Evolutionary conservation across 768 basidiomycete genomes (phyloP).

Genomic region (Amanita pseudoporphyria): DNA sequence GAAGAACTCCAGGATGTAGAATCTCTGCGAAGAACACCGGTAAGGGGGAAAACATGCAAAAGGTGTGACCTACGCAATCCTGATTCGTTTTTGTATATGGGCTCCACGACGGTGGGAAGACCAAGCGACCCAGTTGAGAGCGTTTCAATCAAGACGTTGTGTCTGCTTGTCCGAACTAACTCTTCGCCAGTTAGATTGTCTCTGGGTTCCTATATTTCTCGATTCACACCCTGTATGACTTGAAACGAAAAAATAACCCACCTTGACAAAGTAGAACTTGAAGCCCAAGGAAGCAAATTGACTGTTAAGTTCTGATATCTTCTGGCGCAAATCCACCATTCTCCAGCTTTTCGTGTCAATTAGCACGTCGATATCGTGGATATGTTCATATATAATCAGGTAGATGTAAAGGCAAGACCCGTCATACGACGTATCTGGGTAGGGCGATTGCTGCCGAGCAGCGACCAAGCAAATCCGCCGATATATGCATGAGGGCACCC

Average conservation of each 20-base stretch:
- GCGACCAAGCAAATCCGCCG: conserved; percentile 21
- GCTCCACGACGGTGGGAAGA: conserved; percentile 12
- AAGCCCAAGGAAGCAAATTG: conserved; percentile 17
- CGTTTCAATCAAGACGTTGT: conserved; percentile 18
- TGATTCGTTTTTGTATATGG: conserved; percentile 7
- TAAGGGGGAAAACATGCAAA: neutral
- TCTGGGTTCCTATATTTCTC: conserved; percentile 10
- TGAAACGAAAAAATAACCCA: conserved; percentile 3
- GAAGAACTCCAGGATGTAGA: conserved; percentile 16
- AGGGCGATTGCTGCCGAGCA: conserved; percentile 1
- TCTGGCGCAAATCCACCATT: conserved; percentile 13
- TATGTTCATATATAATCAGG: neutral
- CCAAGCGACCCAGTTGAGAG: conserved; percentile 15
- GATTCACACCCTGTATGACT: neutral
- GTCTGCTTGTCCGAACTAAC: conserved; percentile 12
- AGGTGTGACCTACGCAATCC: conserved; percentile 8
- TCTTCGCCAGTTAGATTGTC: conserved; percentile 12
- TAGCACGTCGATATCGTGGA: conserved; percentile 23
- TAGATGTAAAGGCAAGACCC: conserved; percentile 3
- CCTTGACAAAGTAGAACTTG: conserved; percentile 20
- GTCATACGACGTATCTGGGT: conserved; percentile 15
- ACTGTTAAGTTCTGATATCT: conserved; percentile 13
- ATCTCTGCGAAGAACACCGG: conserved; percentile 7
- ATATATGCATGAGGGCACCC: conserved; percentile 19
- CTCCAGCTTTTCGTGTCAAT: conserved; percentile 14